Evolutionary conservation across 2,329 filamentous ascomycete genomes (phyloP), one percentile per base, ranked within the genome.

Genomic region (Fusarium clavum): DNA sequence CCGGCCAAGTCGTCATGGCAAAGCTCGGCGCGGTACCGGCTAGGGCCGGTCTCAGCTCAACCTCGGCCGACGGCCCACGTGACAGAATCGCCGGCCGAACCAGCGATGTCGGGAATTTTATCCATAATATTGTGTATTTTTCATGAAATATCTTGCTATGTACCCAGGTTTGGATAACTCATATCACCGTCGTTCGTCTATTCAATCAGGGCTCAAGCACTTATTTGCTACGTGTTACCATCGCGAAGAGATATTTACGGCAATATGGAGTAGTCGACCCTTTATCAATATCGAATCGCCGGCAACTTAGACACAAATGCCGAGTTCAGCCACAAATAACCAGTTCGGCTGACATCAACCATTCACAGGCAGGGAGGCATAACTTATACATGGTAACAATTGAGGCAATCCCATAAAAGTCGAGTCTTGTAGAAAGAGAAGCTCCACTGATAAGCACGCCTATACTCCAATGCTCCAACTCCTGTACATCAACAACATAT

Each of bases 1-100:
- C 67, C 67, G 63, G 34, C 41, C 62, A 49, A 57, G 56, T 63
- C 70, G 66, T 75, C 66, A 81, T 78, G 66, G 69, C 51, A 70
- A 74, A 75, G 70, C 70, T 72, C 67, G 73, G 70, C 67, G 67
- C 70, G 66, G 70, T 65, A 71, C 80, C 81, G 79, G 83, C 83
- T 83, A 83, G 75, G 76, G 76, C 81, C 82, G 82, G 80, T 77
- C 77, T 75, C 76, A 78, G 79, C 77, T 77, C 77, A 78, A 80
- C 81, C 81, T 82, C 81, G 81, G 81, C 75, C 74, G 73, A 58
- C 55, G 53, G 47, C 55, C 75, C 80, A 81, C 80, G 80, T 81
- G 80, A 81, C 65, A 64, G 43, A 56, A 13, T 65, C 59, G 67
- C 55, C 54, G 51, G 49, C 30, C 40, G 49, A 58, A 24, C 61